phyloP scores from a whole-genome alignment of 1,284 basidiomycete genomes.

The Ceratobasidium theobromae region DNA sequence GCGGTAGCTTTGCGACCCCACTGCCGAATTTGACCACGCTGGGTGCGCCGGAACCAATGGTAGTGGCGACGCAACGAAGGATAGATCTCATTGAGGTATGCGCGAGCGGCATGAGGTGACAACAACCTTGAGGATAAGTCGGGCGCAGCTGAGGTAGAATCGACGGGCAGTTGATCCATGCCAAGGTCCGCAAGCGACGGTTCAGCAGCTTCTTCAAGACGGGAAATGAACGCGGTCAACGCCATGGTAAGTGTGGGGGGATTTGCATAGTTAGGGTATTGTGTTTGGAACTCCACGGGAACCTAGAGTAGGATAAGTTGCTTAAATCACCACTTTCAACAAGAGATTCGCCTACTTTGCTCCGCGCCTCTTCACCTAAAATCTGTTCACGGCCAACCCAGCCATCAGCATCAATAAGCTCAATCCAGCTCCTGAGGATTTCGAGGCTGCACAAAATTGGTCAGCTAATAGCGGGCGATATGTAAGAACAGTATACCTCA shows the following conservation, averaged over 20 bases:
- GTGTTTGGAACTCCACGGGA: slow-evolving; percentile 84
- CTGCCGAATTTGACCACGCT: slow-evolving; percentile 89
- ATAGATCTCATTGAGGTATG: slow-evolving; percentile 80
- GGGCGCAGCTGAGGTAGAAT: slow-evolving; percentile 34
- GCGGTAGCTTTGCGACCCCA: slow-evolving; percentile 80
- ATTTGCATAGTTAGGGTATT: slow-evolving; percentile 91
- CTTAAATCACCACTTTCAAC: not conserved
- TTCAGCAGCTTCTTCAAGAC: slow-evolving; percentile 60
- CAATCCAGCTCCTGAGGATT: slow-evolving; percentile 87
- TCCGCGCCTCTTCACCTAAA: slow-evolving; percentile 90
- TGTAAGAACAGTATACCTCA: slow-evolving; percentile 55
- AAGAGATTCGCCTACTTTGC: slow-evolving; percentile 57
- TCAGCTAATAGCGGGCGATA: slow-evolving; percentile 6
- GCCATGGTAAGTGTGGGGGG: slow-evolving; percentile 92
- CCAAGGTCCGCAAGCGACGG: slow-evolving; percentile 62
- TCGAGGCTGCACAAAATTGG: slow-evolving; percentile 58
- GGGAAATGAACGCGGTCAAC: slow-evolving; percentile 81
- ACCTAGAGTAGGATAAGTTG: slow-evolving; percentile 55
- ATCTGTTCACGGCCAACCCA: slow-evolving; percentile 97
- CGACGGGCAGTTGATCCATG: slow-evolving; percentile 42
- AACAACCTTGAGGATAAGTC: slow-evolving; percentile 48
- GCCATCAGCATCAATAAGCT: slow-evolving; percentile 87
- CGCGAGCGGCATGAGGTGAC: slow-evolving; percentile 60
- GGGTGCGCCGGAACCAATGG: slow-evolving; percentile 92
- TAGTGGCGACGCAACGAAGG: slow-evolving; percentile 84